phyloP scores from a whole-genome alignment of 768 basidiomycete genomes.

The Exsudoporus frostii region DNA sequence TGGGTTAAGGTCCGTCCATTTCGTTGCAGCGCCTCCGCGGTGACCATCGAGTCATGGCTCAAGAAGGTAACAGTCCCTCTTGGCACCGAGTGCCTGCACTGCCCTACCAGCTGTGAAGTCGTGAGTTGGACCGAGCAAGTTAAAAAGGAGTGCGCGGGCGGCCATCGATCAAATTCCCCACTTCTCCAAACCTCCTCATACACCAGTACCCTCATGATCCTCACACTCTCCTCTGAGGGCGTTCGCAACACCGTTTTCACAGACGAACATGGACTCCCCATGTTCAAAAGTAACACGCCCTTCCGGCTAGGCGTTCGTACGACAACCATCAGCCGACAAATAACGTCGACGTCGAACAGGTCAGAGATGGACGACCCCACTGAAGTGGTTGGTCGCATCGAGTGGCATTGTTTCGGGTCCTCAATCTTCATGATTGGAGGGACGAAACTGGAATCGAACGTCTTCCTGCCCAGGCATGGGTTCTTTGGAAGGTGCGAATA shows the following conservation, averaged over 20 bases:
- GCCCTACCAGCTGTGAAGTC: background rate
- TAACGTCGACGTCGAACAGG: background rate
- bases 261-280: constrained; percentile 24
- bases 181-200: background rate
- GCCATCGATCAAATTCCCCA: background rate
- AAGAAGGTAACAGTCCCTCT: background rate
- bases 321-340: constrained; percentile 18
- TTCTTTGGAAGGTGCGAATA: constrained; percentile 12
- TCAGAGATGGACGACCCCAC: constrained; percentile 18
- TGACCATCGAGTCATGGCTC: no score
- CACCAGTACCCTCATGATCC: constrained; percentile 16
- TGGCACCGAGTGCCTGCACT: background rate
- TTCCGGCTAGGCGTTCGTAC: constrained; percentile 15
- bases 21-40: background rate
- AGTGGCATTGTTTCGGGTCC: constrained; percentile 29
- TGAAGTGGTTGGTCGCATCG: constrained; percentile 30
- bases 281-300: constrained; percentile 28
- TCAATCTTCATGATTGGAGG: constrained; percentile 31
- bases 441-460: constrained; percentile 20
- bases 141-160: background rate
- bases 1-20: no score
- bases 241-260: constrained; percentile 28
- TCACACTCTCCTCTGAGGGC: constrained; percentile 24
- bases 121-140: background rate
- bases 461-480: constrained; percentile 23